Conservation (phyloP, 441 rosid species). For the Syzygium syzygioides region DNA sequence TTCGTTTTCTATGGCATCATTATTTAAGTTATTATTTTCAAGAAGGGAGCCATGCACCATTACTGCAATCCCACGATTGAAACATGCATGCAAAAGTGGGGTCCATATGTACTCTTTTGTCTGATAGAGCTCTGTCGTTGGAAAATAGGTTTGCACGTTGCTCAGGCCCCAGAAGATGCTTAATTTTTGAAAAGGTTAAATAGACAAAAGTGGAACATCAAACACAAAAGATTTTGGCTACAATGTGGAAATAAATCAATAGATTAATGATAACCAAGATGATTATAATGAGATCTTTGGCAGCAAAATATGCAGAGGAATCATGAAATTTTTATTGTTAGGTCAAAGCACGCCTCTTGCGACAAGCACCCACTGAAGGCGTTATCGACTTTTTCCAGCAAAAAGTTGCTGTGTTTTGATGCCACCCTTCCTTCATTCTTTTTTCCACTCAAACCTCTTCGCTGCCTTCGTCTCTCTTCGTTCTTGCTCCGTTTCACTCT, state of each 20-base stretch:
- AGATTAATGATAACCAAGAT: neutral
- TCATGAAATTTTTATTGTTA: neutral
- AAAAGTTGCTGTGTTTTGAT: no score
- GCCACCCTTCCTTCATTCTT: neutral
- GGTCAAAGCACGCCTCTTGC: neutral
- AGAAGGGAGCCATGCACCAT: no score
- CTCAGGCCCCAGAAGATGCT: neutral
- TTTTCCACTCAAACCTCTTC: no score
- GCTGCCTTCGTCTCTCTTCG: neutral
- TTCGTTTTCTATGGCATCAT: no score
- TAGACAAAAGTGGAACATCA: neutral
- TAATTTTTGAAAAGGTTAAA: neutral
- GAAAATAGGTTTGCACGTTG: accelerated
- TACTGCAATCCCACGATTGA: neutral
- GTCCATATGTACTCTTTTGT: neutral
- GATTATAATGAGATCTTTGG: neutral
- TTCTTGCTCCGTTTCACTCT: neutral
- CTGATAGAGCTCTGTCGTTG: neutral
- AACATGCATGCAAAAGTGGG: neutral
- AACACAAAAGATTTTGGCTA: neutral
- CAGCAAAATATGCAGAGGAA: neutral
- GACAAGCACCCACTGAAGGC: neutral
- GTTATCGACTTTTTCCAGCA: no score
- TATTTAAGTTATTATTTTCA: no score
- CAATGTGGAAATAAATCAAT: neutral